Conservation (phyloP, 805 yeast species). For the Ogataea zsoltii region DNA sequence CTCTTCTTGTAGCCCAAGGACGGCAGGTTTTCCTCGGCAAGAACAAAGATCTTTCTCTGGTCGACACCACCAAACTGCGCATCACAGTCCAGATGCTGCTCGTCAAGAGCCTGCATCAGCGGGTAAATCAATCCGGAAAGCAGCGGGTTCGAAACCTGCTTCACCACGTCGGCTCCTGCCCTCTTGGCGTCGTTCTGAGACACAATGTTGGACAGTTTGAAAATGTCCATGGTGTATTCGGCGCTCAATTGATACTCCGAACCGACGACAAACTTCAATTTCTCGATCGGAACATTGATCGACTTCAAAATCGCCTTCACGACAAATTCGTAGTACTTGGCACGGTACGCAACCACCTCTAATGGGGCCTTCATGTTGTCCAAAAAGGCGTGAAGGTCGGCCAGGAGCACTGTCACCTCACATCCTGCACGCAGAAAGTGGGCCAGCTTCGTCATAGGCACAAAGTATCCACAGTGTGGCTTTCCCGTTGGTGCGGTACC, state of each 20-base stretch:
- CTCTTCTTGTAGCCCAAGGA: slow-evolving; percentile 91
- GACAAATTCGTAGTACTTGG: slow-evolving; percentile 80
- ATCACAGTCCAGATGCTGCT: slow-evolving; percentile 83
- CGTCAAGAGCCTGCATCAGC: slow-evolving; percentile 98
- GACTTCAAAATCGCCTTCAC: slow-evolving; percentile 84
- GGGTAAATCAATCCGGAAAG: slow-evolving; percentile 95
- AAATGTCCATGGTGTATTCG: slow-evolving; percentile 85
- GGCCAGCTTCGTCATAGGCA: slow-evolving; percentile 95
- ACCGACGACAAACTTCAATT: slow-evolving; percentile 80
- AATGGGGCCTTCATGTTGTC: slow-evolving; percentile 98
- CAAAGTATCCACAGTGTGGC: slow-evolving; percentile 98
- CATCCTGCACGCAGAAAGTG: slow-evolving; percentile 95
- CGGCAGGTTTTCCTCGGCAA: slow-evolving; percentile 93
- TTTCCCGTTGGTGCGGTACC: slow-evolving; percentile 99
- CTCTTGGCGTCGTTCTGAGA: slow-evolving; percentile 96
- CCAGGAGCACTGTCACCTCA: slow-evolving; percentile 86
- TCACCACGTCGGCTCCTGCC: slow-evolving; percentile 99
- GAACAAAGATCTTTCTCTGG: slow-evolving; percentile 94
- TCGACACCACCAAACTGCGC: slow-evolving; percentile 99
- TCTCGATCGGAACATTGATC: slow-evolving; percentile 90
- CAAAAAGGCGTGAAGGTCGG: slow-evolving; percentile 94
- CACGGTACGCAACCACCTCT: slow-evolving; percentile 86
- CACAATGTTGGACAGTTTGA: slow-evolving; percentile 78
- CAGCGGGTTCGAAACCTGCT: slow-evolving; percentile 93
- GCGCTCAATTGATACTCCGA: slow-evolving; percentile 82